These are phyloP conservation scores for Cladosporium sp. DNA, from an alignment of 2,329 filamentous ascomycete genomes.

Conservation along the genomic window DNA sequence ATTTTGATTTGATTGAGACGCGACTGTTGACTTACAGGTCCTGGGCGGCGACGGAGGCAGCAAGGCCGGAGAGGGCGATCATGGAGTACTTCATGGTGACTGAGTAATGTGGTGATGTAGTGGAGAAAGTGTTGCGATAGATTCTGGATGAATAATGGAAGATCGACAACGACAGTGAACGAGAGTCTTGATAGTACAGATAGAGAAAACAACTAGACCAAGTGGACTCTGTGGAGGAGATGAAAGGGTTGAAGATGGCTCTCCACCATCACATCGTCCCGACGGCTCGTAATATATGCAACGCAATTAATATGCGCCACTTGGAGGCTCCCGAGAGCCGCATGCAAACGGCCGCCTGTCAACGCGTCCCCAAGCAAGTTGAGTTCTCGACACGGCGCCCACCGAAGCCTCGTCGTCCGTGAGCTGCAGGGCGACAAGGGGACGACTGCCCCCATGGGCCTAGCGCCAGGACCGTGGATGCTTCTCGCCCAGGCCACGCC, in stretches of 20 bases:
- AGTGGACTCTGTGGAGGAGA: neutral
- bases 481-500: conserved; percentile 4
- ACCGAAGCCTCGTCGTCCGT: conserved; percentile 2
- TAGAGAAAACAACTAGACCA: neutral
- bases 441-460: conserved; percentile 5
- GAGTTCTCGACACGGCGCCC: conserved; percentile 3
- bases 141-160: neutral
- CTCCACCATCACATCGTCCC: neutral
- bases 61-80: conserved; percentile 23
- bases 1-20: neutral
- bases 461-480: neutral
- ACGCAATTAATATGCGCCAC: conserved; percentile 8
- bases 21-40: conserved; percentile 4
- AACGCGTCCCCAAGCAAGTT: conserved; percentile 8
- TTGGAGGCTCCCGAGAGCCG: neutral
- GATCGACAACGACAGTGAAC: conserved; percentile 1
- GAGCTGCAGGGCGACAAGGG: conserved; percentile 5
- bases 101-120: conserved; percentile 1
- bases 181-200: neutral
- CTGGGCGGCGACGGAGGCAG: conserved; percentile 22
- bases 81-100: conserved; percentile 27
- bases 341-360: neutral
- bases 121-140: neutral
- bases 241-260: neutral
- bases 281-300: neutral